phyloP scores from a whole-genome alignment of 768 basidiomycete species.

The Phlebiopsis gigantea region DNA sequence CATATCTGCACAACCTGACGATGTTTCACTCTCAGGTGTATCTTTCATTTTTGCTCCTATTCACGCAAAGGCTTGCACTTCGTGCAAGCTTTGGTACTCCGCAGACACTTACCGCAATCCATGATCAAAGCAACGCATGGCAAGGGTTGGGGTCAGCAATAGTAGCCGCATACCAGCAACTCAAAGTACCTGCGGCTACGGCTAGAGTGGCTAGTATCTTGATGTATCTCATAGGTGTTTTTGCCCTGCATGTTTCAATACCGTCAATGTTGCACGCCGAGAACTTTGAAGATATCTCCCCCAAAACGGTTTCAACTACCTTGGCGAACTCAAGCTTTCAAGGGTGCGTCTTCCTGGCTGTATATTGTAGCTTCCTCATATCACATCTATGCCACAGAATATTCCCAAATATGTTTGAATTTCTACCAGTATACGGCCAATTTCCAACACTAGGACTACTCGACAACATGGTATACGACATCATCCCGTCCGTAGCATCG shows the following conservation, averaged over 20 bases:
- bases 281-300: background rate
- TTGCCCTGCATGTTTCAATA: background rate
- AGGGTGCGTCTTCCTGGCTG: background rate
- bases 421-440: background rate
- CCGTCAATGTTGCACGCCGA: background rate
- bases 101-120: background rate
- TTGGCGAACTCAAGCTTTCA: background rate
- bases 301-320: background rate
- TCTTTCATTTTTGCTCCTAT: background rate
- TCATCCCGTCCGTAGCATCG: background rate
- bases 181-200: background rate
- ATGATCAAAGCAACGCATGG: background rate
- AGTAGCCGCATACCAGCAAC: background rate
- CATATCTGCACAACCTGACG: too few species aligned
- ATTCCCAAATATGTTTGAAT: background rate
- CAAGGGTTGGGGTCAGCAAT: background rate
- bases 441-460: background rate
- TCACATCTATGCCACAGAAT: background rate
- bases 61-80: background rate
- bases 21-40: too few species aligned
- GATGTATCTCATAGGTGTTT: background rate
- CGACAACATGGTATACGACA: conserved; percentile 3
- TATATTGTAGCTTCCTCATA: background rate
- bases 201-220: background rate
- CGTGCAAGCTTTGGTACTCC: background rate